Percentiles rank a stretch among this genome's conserved stretches.
Conservation (phyloP, 768 basidiomycete species). For the Lentinus tigrinus region DNA sequence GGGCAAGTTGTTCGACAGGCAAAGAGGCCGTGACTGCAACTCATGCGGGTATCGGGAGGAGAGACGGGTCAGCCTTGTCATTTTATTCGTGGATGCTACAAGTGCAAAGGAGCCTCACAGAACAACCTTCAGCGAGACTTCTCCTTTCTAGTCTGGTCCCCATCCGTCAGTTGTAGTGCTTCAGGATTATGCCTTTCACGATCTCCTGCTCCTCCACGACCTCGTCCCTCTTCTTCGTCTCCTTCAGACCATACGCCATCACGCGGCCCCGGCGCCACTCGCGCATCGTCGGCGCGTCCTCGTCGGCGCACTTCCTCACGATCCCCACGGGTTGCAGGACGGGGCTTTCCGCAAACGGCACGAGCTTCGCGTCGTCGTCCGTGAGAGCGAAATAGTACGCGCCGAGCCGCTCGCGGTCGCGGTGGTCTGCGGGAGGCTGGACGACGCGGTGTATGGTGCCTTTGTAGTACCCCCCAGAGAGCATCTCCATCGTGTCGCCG, state of each 20-base stretch:
- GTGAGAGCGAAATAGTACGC: constrained; percentile 57
- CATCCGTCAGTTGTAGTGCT: constrained; percentile 29
- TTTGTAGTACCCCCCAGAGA: constrained; percentile 59
- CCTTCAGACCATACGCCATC: constrained; percentile 29
- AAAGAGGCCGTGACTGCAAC: too few species aligned
- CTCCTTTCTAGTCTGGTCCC: too few species aligned
- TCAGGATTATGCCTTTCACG: constrained; percentile 32
- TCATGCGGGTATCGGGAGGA: too few species aligned
- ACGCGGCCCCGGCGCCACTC: constrained; percentile 48
- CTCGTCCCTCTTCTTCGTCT: constrained; percentile 28
- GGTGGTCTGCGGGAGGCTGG: constrained; percentile 57
- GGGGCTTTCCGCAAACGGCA: constrained; percentile 46
- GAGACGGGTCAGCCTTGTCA: too few species aligned
- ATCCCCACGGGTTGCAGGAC: constrained; percentile 48
- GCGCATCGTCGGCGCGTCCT: constrained; percentile 49
- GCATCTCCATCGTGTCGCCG: constrained; percentile 58
- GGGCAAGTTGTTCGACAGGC: too few species aligned
- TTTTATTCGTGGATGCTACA: too few species aligned
- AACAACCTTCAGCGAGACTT: too few species aligned
- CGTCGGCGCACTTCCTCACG: constrained; percentile 34
- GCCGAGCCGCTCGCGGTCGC: constrained; percentile 47
- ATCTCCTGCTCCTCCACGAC: constrained; percentile 33
- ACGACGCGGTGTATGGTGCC: constrained; percentile 63
- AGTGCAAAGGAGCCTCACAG: too few species aligned
- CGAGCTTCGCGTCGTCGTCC: constrained; percentile 48